Percentiles rank a stretch among this genome's conserved stretches.
These are phyloP conservation scores for Leccinum sublutescens DNA, from an alignment of 768 basidiomycete genomes.

Conservation along the genomic window DNA sequence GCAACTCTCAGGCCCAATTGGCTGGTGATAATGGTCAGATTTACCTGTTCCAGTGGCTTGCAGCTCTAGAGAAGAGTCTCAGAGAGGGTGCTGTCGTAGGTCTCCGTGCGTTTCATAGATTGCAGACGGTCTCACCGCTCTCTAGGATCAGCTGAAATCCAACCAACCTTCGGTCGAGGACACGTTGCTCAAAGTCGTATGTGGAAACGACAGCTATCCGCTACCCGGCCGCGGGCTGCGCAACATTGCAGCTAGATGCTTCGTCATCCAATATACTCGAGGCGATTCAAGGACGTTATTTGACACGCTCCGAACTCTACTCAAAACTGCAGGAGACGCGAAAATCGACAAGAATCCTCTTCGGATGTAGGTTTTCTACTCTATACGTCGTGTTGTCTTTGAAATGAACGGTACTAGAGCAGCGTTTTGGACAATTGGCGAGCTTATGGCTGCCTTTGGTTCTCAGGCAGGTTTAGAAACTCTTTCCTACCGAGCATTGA, in stretches of 20 bases:
- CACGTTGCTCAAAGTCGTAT: slow-evolving; percentile 64
- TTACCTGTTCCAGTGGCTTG: slow-evolving; percentile 83
- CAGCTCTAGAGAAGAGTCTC: slow-evolving; percentile 58
- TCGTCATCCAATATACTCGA: slow-evolving; percentile 68
- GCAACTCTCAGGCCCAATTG: slow-evolving; percentile 54
- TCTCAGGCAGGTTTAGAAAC: slow-evolving; percentile 59
- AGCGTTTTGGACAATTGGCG: slow-evolving; percentile 83
- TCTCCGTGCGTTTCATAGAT: slow-evolving; percentile 1
- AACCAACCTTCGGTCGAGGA: slow-evolving; percentile 62
- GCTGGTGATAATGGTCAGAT: slow-evolving; percentile 76
- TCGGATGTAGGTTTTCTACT: slow-evolving; percentile 55
- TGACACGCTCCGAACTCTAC: slow-evolving; percentile 76
- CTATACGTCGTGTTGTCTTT: neutral
- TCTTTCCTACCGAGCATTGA: neutral
- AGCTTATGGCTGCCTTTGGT: slow-evolving; percentile 83
- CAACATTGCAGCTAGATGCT: slow-evolving; percentile 73
- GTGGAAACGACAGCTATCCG: slow-evolving; percentile 66
- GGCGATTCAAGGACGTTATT: slow-evolving; percentile 86
- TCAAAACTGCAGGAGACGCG: slow-evolving; percentile 71
- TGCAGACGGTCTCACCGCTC: slow-evolving; percentile 3
- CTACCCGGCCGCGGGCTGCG: slow-evolving; percentile 84
- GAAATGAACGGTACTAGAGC: slow-evolving; percentile 48
- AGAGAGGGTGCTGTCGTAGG: slow-evolving; percentile 52
- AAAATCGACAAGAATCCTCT: slow-evolving; percentile 66
- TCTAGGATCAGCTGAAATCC: slow-evolving; percentile 65